phyloP scores from a whole-genome alignment of 208 protist species.

The Trypanosomatidae sp. region DNA sequence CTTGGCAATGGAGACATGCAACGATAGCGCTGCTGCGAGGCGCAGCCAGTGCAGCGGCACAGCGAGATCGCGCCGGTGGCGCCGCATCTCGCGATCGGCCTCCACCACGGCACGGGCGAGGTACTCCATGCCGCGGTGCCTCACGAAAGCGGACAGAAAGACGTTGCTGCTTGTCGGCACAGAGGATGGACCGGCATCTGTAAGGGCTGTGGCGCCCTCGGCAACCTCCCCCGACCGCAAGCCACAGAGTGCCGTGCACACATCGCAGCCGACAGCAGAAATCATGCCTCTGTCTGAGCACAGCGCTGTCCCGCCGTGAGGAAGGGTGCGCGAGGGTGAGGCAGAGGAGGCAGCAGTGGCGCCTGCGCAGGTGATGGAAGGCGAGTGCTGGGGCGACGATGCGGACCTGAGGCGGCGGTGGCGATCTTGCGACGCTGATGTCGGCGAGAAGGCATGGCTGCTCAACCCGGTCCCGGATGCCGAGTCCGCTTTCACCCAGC shows the following conservation, averaged over 20 bases:
- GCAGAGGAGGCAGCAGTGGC: background rate
- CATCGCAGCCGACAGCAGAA: constrained; percentile 20
- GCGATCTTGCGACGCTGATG: constrained; percentile 6
- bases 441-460: constrained; percentile 3
- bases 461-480: background rate
- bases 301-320: background rate
- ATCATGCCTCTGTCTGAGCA: constrained; percentile 2
- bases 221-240: background rate
- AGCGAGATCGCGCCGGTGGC: constrained; percentile 11
- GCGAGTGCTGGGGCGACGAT: background rate
- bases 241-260: constrained; percentile 13
- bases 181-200: background rate
- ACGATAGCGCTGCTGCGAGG: constrained; percentile 62
- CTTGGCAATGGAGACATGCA: constrained; percentile 40
- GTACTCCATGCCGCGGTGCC: constrained; percentile 25
- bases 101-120: constrained; percentile 13
- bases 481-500: constrained; percentile 4
- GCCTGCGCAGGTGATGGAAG: background rate
- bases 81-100: constrained; percentile 20
- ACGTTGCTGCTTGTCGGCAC: background rate
- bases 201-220: background rate
- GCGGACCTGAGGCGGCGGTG: background rate
- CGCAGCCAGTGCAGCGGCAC: constrained; percentile 49
- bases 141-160: constrained; percentile 24
- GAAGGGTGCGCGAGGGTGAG: background rate